These are phyloP conservation scores for Xanthoconium stramineum DNA, from an alignment of 768 basidiomycete species.

Conservation along the genomic window DNA sequence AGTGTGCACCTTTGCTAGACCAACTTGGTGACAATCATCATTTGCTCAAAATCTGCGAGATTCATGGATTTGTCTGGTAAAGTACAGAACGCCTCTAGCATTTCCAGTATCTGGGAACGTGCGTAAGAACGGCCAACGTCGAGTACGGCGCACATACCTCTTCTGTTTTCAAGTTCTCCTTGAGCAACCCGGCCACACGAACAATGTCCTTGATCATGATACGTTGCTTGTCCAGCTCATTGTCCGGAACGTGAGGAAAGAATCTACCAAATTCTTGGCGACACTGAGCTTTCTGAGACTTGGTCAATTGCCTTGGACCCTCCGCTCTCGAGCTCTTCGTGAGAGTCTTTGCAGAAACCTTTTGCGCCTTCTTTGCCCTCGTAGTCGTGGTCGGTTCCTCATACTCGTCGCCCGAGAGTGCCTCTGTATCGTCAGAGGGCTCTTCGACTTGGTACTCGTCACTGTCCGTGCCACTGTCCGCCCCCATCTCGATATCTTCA, in stretches of 20 bases:
- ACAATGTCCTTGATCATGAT: conserved; percentile 69
- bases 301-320: conserved; percentile 36
- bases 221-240: conserved; percentile 46
- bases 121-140: background rate
- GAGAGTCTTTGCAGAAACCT: conserved; percentile 1
- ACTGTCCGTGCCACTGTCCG: conserved; percentile 31
- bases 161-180: conserved; percentile 70
- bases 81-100: conserved; percentile 74
- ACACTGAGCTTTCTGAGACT: conserved; percentile 51
- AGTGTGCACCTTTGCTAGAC: background rate
- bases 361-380: conserved; percentile 9
- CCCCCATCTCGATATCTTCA: conserved; percentile 19
- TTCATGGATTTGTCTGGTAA: conserved; percentile 65
- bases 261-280: conserved; percentile 67
- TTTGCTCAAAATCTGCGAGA: conserved; percentile 66
- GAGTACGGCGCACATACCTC: conserved; percentile 46
- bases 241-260: conserved; percentile 54
- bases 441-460: conserved; percentile 27
- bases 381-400: conserved; percentile 12
- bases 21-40: conserved; percentile 62
- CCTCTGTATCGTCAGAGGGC: conserved; percentile 23
- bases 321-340: background rate
- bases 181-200: conserved; percentile 55
- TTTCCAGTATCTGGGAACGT: conserved; percentile 65
- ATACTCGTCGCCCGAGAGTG: conserved; percentile 31